These are phyloP conservation scores for Candida insectorum DNA, from an alignment of 805 yeast species.

Conservation along the genomic window DNA sequence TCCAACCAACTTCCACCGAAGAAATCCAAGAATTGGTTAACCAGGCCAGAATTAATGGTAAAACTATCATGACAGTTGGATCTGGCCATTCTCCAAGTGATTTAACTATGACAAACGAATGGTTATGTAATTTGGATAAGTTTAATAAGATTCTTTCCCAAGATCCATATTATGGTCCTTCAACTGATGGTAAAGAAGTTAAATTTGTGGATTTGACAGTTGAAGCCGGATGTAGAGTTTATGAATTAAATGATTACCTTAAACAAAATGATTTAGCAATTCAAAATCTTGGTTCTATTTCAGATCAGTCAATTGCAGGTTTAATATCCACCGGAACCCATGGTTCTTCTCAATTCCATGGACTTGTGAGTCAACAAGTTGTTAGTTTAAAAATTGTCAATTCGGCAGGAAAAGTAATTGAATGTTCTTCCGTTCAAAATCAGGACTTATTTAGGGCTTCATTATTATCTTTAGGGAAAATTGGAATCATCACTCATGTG, in stretches of 20 bases:
- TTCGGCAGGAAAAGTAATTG: slow-evolving; percentile 69
- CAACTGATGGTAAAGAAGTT: slow-evolving; percentile 33
- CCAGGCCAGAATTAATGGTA: slow-evolving; percentile 54
- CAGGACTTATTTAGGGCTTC: slow-evolving; percentile 76
- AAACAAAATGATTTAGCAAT: slow-evolving; percentile 61
- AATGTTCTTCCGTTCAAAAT: slow-evolving; percentile 63
- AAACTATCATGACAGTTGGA: slow-evolving; percentile 81
- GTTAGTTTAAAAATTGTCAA: slow-evolving; percentile 74
- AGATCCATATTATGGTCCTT: slow-evolving; percentile 44
- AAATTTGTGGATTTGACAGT: slow-evolving; percentile 85
- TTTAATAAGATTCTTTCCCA: slow-evolving; percentile 53
- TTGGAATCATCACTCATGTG: slow-evolving; percentile 84
- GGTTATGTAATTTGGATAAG: slow-evolving; percentile 85
- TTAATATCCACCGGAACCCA: slow-evolving; percentile 95
- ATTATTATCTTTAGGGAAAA: slow-evolving; percentile 80
- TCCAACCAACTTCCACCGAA: slow-evolving; percentile 72
- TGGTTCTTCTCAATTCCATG: slow-evolving; percentile 92
- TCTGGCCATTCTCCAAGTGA: slow-evolving; percentile 95
- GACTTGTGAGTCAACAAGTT: slow-evolving; percentile 82
- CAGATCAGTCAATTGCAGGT: slow-evolving; percentile 95
- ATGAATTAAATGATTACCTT: slow-evolving; percentile 66
- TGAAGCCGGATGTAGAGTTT: slow-evolving; percentile 87
- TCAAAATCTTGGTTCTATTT: slow-evolving; percentile 89
- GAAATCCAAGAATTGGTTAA: slow-evolving; percentile 66
- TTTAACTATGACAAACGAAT: slow-evolving; percentile 80